A percentile compares a stretch with the other conserved stretches of the same genome.
These are phyloP conservation scores for Lotmaria passim DNA, from an alignment of 208 protist species.

Conservation along the genomic window DNA sequence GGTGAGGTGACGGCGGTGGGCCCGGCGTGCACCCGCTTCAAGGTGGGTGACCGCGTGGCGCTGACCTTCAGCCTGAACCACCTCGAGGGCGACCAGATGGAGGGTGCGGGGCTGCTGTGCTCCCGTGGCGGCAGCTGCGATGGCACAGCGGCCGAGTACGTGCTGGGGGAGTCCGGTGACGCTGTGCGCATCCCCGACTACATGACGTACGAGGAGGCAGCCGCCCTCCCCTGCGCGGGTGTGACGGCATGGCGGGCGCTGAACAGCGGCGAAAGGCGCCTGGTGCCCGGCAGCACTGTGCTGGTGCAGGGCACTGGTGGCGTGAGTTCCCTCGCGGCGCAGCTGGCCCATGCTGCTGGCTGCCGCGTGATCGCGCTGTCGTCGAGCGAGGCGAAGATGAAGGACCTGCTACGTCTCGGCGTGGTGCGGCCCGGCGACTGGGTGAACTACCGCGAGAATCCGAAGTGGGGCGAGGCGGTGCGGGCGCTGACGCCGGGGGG, in stretches of 20 bases:
- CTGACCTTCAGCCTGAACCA: slow-evolving; percentile 21
- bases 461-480: slow-evolving; percentile 36
- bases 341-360: slow-evolving; percentile 34
- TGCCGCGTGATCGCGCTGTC: slow-evolving; percentile 40
- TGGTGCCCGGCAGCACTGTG: slow-evolving; percentile 36
- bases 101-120: slow-evolving; percentile 27
- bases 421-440: slow-evolving; percentile 33
- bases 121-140: slow-evolving; percentile 29
- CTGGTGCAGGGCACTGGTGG: slow-evolving; percentile 46
- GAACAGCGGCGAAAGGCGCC: slow-evolving; percentile 28
- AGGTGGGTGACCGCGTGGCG: slow-evolving; percentile 37
- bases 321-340: slow-evolving; percentile 41
- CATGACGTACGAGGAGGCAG: slow-evolving; percentile 38
- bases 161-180: slow-evolving; percentile 23
- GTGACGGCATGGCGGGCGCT: slow-evolving; percentile 41
- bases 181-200: slow-evolving; percentile 25
- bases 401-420: slow-evolving; percentile 26
- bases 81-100: slow-evolving; percentile 27
- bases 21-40: slow-evolving; percentile 11
- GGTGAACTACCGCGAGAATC: slow-evolving; percentile 36
- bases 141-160: slow-evolving; percentile 35
- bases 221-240: slow-evolving; percentile 36
- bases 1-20: slow-evolving; percentile 32
- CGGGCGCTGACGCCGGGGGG: slow-evolving; percentile 24
- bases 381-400: slow-evolving; percentile 34